Evolutionary conservation across 176 grass and related monocot genomes (phyloP).

Genomic region (Triticum timopheevii): DNA sequence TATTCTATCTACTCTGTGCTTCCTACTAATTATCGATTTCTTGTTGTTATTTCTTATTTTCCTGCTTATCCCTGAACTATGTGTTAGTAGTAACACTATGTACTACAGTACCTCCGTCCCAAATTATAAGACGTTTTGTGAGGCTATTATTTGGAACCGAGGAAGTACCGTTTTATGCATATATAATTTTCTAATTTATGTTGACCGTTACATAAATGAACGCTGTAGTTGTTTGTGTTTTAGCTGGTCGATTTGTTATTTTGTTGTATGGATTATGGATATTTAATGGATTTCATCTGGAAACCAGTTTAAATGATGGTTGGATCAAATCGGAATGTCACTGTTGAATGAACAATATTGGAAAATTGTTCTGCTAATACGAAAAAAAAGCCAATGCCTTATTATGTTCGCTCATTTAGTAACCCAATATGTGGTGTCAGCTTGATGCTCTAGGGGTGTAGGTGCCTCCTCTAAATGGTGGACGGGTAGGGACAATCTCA

Average conservation of each 20-base stretch:
- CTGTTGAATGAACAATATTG: constrained; percentile 7
- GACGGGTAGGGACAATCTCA: constrained; percentile 8
- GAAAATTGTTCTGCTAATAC: constrained; percentile 15
- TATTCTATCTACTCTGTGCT: neutral
- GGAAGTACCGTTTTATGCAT: too few relatives aligned
- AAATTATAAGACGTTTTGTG: too few relatives aligned
- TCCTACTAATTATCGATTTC: neutral
- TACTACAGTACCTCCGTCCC: too few relatives aligned
- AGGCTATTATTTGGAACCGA: too few relatives aligned
- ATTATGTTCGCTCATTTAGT: neutral
- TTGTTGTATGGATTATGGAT: neutral
- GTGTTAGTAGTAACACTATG: too few relatives aligned
- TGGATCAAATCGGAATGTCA: neutral
- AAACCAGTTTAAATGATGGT: neutral
- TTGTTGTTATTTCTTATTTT: constrained; percentile 8
- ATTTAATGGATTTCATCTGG: neutral
- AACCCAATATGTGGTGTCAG: constrained; percentile 14
- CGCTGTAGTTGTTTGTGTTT: neutral
- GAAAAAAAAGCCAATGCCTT: constrained; percentile 6
- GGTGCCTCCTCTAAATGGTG: constrained; percentile 13
- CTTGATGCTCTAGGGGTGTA: constrained; percentile 17
- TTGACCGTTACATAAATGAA: neutral
- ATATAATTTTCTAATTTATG: too few relatives aligned
- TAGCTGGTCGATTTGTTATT: neutral
- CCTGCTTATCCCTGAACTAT: neutral